Base-by-base conservation (phyloP, 2,329 filamentous ascomycete species). In the Cercospora sojina region DNA sequence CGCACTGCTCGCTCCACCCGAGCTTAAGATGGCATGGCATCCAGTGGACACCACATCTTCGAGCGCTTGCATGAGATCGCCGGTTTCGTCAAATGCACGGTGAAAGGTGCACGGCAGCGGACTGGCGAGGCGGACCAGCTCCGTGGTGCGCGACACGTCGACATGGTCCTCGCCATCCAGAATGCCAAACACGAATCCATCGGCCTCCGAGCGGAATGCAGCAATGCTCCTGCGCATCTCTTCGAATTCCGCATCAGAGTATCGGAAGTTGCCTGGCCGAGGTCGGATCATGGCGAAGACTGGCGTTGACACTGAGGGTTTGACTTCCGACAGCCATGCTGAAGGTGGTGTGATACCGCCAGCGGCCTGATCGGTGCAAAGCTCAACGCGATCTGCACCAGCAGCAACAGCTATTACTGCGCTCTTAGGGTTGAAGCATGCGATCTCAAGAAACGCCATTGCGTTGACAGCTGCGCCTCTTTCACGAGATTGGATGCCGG, bases 231-330 rank as follows among this genome's bases (percentile, higher is more conserved):
- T 49, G 41, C 79, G 78, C 84, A 87, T 86, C 5, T 64, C 25
- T 2, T 75, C 69, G 27, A 82, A 80, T 25, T 86, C 83, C 0
- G 64, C 31, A 0, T 74, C 59, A 0, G 75, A 74, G 65, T 86
- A 86, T 7, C 70, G 66, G 68, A 86, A 86, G 64, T 80, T 64
- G 0, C 81, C 79, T 1, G 78, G 77, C 8, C 83, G 80, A 0
- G 84, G 83, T 1, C 85, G 80, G 64, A 86, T 82, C 84, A 87
- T 86, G 32, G 84, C 77, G 67, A 83, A 80, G 18, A 86, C 76
- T 0, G 84, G 83, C 53, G 81, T 78, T 5, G 57, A 35, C 23
- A 76, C 62, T 60, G 71, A 72, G 23, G 67, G 70, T 72, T 69
- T 77, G 60, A 75, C 70, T 18, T 67, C 58, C 38, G 65, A 27